Evolutionary conservation across 805 yeast genomes (phyloP).

Genomic region (Kodamaea leandrae): DNA sequence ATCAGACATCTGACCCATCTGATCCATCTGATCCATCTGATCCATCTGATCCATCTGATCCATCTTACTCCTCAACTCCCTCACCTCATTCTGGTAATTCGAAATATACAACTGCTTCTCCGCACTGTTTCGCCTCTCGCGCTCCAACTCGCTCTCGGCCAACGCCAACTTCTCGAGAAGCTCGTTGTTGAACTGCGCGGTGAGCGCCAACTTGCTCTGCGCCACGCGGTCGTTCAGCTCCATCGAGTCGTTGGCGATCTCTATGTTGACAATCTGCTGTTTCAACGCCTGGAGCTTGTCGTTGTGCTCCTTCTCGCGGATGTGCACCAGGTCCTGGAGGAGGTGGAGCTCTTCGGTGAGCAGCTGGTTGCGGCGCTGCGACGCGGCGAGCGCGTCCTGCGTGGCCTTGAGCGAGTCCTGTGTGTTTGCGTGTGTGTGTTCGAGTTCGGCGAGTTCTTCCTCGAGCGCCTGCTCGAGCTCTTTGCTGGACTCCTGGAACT

Average conservation of each 20-base stretch:
- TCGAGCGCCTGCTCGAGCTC: slow-evolving; percentile 46
- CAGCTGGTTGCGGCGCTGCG: slow-evolving; percentile 14
- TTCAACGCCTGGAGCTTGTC: slow-evolving; percentile 22
- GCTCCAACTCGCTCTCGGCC: slow-evolving; percentile 39
- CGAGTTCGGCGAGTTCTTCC: slow-evolving; percentile 38
- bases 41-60: slow-evolving; percentile 6
- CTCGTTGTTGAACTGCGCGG: slow-evolving; percentile 41
- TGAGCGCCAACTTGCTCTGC: slow-evolving; percentile 29
- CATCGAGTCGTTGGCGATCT: slow-evolving; percentile 43
- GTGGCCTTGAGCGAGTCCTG: slow-evolving; percentile 15
- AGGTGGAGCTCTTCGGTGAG: slow-evolving; percentile 22
- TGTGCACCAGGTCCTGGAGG: slow-evolving; percentile 14
- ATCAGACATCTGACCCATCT: no score
- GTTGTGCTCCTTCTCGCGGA: slow-evolving; percentile 18
- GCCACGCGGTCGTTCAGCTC: slow-evolving; percentile 37
- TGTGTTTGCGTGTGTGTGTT: slow-evolving; percentile 22
- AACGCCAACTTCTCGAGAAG: slow-evolving; percentile 41
- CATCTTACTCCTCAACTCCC: slow-evolving; percentile 17
- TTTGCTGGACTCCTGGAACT: slow-evolving; percentile 43
- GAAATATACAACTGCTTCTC: slow-evolving; percentile 27
- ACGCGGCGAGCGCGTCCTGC: slow-evolving; percentile 19
- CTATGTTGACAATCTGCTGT: slow-evolving; percentile 36
- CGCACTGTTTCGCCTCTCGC: slow-evolving; percentile 22
- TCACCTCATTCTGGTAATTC: slow-evolving; percentile 31
- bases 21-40: no score